A percentile compares a stretch with the other conserved stretches of the same genome.
These are phyloP conservation scores for Leishmania braziliensis DNA, from an alignment of 208 protist genomes.

Conservation along the genomic window DNA sequence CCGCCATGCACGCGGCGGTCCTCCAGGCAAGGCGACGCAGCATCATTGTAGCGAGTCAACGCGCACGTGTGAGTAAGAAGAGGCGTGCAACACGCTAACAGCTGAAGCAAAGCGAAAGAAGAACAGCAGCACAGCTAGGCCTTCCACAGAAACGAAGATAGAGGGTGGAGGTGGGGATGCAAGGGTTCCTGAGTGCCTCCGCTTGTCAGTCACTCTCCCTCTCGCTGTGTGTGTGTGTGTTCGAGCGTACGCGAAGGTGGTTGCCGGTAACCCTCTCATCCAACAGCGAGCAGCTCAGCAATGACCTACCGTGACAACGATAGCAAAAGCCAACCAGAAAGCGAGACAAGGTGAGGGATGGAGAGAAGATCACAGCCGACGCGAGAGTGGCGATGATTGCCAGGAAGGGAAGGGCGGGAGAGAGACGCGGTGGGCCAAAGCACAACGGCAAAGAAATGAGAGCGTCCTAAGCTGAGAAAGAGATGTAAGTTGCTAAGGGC, in stretches of 20 bases:
- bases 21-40: conserved; percentile 32
- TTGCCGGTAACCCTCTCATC: too few species aligned
- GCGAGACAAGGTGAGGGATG: too few species aligned
- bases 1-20: conserved; percentile 10
- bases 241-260: not conserved
- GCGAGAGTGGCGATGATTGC: too few species aligned
- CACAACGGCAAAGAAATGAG: too few species aligned
- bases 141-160: not conserved
- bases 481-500: too few species aligned
- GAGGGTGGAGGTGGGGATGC: not conserved
- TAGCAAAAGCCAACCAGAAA: too few species aligned
- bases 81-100: not conserved
- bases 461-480: too few species aligned
- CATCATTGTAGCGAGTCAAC: not conserved
- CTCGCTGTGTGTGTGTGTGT: not conserved
- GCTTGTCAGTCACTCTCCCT: not conserved
- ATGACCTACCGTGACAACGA: too few species aligned
- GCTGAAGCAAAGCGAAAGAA: not conserved
- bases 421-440: too few species aligned
- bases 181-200: not conserved
- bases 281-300: too few species aligned
- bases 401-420: too few species aligned
- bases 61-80: not conserved
- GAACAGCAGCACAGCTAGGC: not conserved
- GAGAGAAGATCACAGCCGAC: too few species aligned